Base-by-base conservation (phyloP, 1,139 yeast species). In the Candida glucosophila region DNA sequence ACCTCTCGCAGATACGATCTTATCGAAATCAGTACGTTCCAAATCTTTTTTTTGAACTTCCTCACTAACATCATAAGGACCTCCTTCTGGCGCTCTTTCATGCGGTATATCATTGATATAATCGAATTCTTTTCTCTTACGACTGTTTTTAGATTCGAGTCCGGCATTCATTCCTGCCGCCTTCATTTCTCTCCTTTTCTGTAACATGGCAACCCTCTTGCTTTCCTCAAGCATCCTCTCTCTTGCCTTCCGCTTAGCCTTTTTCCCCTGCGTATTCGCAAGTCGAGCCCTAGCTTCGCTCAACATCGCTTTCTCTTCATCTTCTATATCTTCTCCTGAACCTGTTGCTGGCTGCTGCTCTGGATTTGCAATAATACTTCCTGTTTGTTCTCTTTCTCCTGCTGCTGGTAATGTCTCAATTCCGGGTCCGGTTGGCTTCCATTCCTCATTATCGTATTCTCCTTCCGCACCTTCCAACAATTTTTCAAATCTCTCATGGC, bases 241-340 rank as follows among this genome's bases (percentile, higher is more conserved):
- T 30, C 98, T 63, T 3, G 81, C 85, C 46, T 88, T 83, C 33
- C 98, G 57, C 34, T 86, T 82, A 1, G 97, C 97, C 52, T 90
- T 90, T 41, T 88, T 86, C 34, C 98, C 98, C 47, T 81, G 90
- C 0, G 96, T 88, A 42, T 85, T 88, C 6, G 95, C 85, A 37
- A 90, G 57, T 40, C 98, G 68, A 1, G 96, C 95, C 29, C 81
- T 70, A 1, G 98, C 97, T 46, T 90, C 98, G 6, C 88, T 75
- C 7, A 90, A 55, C 96, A 90, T 86, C 47, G 88, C 97, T 34
- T 72, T 58, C 41, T 90, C 95, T 33, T 85, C 95, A 29, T 86
- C 96, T 33, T 77, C 88, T 63, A 85, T 58, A 22, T 77, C 85
- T 7, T 71, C 77, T 2, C 75, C 73, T 49, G 82, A 94, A 0